Percentiles rank a stretch among this genome's conserved stretches.
phyloP scores from a whole-genome alignment of 257 asterid genomes.

The Solanum verrucosum region DNA sequence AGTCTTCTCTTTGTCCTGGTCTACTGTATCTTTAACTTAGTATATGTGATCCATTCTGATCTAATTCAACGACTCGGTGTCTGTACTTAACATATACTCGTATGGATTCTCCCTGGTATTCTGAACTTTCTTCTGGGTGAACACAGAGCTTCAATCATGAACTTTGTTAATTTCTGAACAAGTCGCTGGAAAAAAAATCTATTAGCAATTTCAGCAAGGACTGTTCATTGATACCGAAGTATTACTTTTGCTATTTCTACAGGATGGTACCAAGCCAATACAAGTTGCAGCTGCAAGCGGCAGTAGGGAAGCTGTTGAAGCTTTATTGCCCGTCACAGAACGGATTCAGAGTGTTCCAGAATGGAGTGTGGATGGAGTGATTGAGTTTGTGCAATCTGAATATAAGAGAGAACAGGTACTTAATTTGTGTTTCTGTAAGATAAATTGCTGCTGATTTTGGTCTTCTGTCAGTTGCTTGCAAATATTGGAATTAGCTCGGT shows the following conservation, averaged over 20 bases:
- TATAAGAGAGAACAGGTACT: conserved; percentile 43
- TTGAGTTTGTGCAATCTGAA: conserved; percentile 52
- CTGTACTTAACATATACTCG: background rate
- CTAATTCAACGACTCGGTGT: background rate
- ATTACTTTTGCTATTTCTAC: conserved; percentile 13
- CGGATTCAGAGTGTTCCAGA: conserved; percentile 34
- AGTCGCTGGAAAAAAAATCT: background rate
- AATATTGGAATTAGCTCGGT: background rate
- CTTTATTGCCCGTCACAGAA: conserved; percentile 58
- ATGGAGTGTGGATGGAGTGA: conserved; percentile 77
- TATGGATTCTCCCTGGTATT: background rate
- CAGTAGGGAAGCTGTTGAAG: conserved; percentile 57
- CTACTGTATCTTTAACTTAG: background rate
- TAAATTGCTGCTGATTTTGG: background rate
- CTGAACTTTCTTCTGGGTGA: background rate
- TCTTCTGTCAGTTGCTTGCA: background rate
- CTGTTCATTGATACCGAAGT: background rate
- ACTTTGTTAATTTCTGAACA: background rate
- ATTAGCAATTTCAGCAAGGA: background rate
- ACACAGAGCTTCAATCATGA: background rate
- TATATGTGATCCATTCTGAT: background rate
- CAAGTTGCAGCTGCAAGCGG: conserved; percentile 77
- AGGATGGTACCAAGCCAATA: conserved; percentile 79
- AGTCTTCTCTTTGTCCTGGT: background rate
- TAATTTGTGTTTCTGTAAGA: background rate